phyloP scores from a whole-genome alignment of 805 yeast species.

The Kazachstania viticola region DNA sequence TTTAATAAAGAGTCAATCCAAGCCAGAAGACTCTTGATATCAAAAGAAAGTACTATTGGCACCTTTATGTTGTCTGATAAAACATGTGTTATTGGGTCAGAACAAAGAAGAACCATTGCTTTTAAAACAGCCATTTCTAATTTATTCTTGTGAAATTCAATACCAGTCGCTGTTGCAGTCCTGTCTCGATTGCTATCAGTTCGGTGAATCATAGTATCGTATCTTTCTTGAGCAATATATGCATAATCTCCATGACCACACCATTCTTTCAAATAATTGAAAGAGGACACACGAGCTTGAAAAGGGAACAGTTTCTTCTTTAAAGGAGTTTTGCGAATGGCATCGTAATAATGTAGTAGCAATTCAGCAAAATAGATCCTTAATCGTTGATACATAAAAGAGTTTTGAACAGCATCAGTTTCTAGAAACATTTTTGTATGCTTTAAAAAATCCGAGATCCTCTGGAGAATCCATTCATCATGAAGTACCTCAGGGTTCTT shows the following conservation, averaged over 20 bases:
- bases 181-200: constrained; percentile 28
- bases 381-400: constrained; percentile 61
- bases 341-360: constrained; percentile 60
- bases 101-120: constrained; percentile 73
- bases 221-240: constrained; percentile 52
- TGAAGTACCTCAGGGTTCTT: constrained; percentile 37
- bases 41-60: constrained; percentile 52
- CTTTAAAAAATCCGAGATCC: constrained; percentile 49
- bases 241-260: constrained; percentile 75
- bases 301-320: constrained; percentile 61
- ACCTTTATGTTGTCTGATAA: neutral
- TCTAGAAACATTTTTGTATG: constrained; percentile 51
- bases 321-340: constrained; percentile 34
- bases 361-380: constrained; percentile 78
- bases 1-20: constrained; percentile 75
- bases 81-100: constrained; percentile 52
- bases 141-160: constrained; percentile 68
- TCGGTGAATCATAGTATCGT: constrained; percentile 41
- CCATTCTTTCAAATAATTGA: constrained; percentile 83
- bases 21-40: constrained; percentile 49
- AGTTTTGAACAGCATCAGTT: constrained; percentile 44
- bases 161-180: constrained; percentile 50
- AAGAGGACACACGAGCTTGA: constrained; percentile 73
- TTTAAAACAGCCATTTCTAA: constrained; percentile 63
- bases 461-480: constrained; percentile 61